phyloP scores from a whole-genome alignment of 139 green algal genomes.

The Nannochloris sp. region DNA sequence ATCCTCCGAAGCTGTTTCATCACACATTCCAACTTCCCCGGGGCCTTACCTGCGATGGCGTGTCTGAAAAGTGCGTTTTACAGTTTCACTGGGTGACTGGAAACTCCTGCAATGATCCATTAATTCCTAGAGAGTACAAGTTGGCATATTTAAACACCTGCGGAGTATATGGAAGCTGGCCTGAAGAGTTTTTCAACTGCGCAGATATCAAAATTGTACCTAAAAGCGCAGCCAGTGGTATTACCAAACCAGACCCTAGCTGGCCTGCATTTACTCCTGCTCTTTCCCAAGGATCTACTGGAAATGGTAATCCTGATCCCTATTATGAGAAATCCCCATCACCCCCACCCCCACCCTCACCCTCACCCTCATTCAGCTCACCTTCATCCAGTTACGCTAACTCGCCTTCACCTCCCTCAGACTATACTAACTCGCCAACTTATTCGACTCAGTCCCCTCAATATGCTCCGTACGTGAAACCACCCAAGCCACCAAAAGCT shows the following conservation, averaged over 20 bases:
- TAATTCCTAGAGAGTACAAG: background rate
- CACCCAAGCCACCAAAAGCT: background rate
- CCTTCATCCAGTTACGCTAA: too few relatives aligned
- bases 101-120: background rate
- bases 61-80: background rate
- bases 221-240: too few relatives aligned
- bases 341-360: too few relatives aligned
- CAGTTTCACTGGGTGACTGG: background rate
- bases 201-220: background rate
- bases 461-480: too few relatives aligned
- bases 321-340: too few relatives aligned
- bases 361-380: too few relatives aligned
- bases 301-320: background rate
- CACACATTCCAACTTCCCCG: background rate
- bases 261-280: background rate
- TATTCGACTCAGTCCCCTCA: too few relatives aligned
- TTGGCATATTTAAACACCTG: background rate
- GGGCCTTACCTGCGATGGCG: background rate
- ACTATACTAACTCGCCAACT: too few relatives aligned
- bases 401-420: too few relatives aligned
- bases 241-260: too few relatives aligned
- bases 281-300: background rate
- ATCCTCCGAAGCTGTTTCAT: background rate
- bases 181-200: background rate
- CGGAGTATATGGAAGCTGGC: background rate